Base-by-base conservation (phyloP, 306 rosid genomes). In the Dalbergia oliveri region DNA sequence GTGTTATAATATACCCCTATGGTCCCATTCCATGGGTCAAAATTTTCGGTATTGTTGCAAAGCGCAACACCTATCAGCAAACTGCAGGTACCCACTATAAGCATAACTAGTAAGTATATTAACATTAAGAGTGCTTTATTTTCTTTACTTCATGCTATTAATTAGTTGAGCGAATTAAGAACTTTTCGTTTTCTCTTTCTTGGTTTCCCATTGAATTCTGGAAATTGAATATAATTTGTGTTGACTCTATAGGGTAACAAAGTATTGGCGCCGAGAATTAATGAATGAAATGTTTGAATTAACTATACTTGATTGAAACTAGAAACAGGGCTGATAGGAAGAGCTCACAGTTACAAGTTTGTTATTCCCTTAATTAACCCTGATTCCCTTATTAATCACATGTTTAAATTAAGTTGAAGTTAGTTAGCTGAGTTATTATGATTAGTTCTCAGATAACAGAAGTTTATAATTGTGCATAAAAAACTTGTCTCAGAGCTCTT, bases 21-120 rank as follows among this genome's bases (percentile, higher is more conserved):
- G 31, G 81, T 75, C 77, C 59, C 50, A 56, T 77, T 31, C 60
- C 5, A 44, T 50, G 67, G 59, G 77, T 81, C 85, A 44, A 50
- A 50, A 5, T 18, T 16, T 67, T 44, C 16, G 11, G 8, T 23
- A 14, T 21, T 21, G 8, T 35, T 73, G 54, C 77, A 19, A 19
- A 47, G 9, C 26, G 11, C 11, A 1, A 44, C 13, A 9, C 69
- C 43, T 44, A 9, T 31, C 45, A 54, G 5, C 57, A 13, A 9
- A 43, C 41, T 37, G 41, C 10, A 43, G 47, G 10, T 43, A 43
- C 47, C 47, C 16, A 4, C 73, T 44, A 26, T 11, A 0, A 39
- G 44, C 58, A 19, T 54, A 35, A 7, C 39, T 35, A 39, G 18
- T 54, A 2, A 16, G 44, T 26, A 26, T 26, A 72, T 71, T 72